Conservation (phyloP, 2,329 filamentous ascomycete genomes). For the Cyphellophora attinorum region DNA sequence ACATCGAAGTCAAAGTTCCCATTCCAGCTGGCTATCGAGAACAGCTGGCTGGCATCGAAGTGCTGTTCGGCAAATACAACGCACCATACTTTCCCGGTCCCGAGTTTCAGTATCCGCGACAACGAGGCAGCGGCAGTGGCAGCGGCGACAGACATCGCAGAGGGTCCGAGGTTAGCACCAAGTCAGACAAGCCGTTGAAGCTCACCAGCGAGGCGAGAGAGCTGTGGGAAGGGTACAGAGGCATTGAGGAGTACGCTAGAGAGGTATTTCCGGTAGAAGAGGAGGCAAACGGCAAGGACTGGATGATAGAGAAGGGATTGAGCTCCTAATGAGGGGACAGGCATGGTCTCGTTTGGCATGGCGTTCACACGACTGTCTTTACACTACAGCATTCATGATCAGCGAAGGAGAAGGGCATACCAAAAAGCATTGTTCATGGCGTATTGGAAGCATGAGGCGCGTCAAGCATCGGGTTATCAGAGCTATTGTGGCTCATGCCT, state of each 20-base stretch:
- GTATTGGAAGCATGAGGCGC: too few relatives aligned
- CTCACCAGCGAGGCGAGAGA: slow-evolving; percentile 68
- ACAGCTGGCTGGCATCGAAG: slow-evolving; percentile 62
- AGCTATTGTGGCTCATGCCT: too few relatives aligned
- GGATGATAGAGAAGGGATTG: slow-evolving; percentile 59
- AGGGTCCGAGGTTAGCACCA: slow-evolving; percentile 3
- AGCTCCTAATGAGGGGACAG: too few relatives aligned
- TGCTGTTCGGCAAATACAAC: slow-evolving; percentile 48
- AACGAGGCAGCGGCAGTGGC: slow-evolving; percentile 11
- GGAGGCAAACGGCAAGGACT: slow-evolving; percentile 82
- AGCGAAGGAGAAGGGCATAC: too few relatives aligned
- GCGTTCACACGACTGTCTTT: too few relatives aligned
- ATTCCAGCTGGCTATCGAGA: slow-evolving; percentile 82
- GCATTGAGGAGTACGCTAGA: slow-evolving; percentile 85
- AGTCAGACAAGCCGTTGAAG: slow-evolving; percentile 24
- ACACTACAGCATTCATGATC: too few relatives aligned
- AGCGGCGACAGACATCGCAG: slow-evolving; percentile 11
- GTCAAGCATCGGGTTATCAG: too few relatives aligned
- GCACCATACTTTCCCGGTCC: slow-evolving; percentile 57
- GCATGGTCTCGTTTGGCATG: too few relatives aligned
- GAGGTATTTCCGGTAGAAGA: slow-evolving; percentile 94
- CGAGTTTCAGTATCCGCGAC: slow-evolving; percentile 36
- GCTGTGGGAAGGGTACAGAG: slow-evolving; percentile 84
- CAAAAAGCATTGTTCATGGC: too few relatives aligned
- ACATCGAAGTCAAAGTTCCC: slow-evolving; percentile 72